Base-by-base conservation (phyloP, 1,139 yeast species). In the Debaryomyces robertsiae region DNA sequence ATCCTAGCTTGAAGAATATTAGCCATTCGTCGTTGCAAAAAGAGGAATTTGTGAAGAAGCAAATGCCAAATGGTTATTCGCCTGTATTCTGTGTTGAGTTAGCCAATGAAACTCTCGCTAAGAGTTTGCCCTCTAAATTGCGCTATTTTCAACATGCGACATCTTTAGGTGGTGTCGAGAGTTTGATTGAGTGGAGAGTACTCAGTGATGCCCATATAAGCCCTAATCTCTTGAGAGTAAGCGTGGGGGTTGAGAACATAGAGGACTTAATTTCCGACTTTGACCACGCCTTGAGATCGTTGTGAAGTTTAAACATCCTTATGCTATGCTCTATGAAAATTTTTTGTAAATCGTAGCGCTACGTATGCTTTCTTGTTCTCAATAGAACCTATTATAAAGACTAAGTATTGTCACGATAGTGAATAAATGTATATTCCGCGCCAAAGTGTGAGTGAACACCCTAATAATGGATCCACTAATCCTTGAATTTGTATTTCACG, bases 121-220 rank as follows among this genome's bases (percentile, higher is more conserved):
- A 73, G 48, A 42, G 51, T 2, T 68, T 91, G 10, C 95, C 96
- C 3, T 69, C 83, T 1, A 78, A 74, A 47, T 69, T 90, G 45
- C 77, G 81, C 50, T 76, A 77, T 47, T 89, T 90, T 66, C 82
- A 82, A 47, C 97, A 91, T 63, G 96, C 97, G 2, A 90, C 97
- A 0, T 87, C 96, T 4, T 70, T 91, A 23, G 97, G 97, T 30
- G 96, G 97, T n/a, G 88, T 86, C 5, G 97, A 91, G 60, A 85
- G 95, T 41, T 70, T 90, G 53, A 80, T 90, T 45, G 97, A 91
- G 62, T 89, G 96, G 96, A 78, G 96, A 56, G 84, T 89, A 1
- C 58, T 90, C 65, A 75, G 87, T 37, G 96, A 89, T 55, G 59
- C 73, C 1, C 54, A 64, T 3, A 82, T 81, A 10, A 65, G 75